These are phyloP conservation scores for Podaxis sp. DNA, from an alignment of 768 basidiomycete species.

Conservation along the genomic window DNA sequence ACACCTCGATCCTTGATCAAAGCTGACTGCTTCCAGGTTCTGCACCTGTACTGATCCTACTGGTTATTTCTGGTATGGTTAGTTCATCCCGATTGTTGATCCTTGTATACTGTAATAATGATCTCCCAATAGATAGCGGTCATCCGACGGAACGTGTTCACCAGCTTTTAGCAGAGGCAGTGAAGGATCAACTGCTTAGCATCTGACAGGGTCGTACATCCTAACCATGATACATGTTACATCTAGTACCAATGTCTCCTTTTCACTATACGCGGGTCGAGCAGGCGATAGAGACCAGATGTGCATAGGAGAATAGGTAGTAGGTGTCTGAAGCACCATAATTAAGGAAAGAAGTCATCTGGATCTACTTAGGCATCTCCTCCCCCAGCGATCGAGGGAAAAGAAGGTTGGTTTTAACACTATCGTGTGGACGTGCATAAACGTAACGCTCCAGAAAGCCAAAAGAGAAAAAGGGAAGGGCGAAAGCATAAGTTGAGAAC, in stretches of 20 bases:
- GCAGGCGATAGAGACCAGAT: constrained; percentile 11
- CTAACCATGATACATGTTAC: neutral
- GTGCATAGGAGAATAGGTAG: neutral
- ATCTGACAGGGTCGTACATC: neutral
- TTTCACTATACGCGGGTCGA: neutral
- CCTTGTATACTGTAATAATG: neutral
- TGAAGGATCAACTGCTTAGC: constrained; percentile 33
- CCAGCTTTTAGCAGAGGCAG: constrained; percentile 39
- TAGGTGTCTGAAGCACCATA: constrained; percentile 11
- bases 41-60: constrained; percentile 44
- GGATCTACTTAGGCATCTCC: neutral
- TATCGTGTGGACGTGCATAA: neutral
- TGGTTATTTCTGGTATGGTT: constrained; percentile 54
- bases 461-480: constrained; percentile 1
- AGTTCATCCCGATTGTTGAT: constrained; percentile 19
- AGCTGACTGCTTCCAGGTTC: constrained; percentile 29
- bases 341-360: neutral
- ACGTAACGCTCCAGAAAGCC: neutral
- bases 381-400: neutral
- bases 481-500: constrained; percentile 4
- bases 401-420: constrained; percentile 6
- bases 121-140: constrained; percentile 35
- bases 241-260: neutral
- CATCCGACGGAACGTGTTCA: constrained; percentile 53
- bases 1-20: neutral